These are phyloP conservation scores for Olyra latifolia DNA, from an alignment of 176 grass and related monocot species.

Conservation along the genomic window DNA sequence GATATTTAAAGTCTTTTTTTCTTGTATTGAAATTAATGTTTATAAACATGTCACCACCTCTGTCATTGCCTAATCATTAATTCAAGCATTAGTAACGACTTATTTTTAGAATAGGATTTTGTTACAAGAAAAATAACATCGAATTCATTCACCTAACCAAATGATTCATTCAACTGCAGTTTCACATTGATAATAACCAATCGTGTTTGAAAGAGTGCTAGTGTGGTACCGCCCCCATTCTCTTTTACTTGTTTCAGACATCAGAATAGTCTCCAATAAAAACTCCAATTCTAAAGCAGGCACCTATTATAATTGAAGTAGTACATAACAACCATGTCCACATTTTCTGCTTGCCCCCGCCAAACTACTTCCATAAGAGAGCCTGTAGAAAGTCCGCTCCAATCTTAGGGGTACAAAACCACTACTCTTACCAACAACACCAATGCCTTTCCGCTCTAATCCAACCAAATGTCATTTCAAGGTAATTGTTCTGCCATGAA, in stretches of 20 bases:
- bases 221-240: background rate
- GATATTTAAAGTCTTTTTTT: background rate
- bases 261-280: background rate
- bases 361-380: background rate
- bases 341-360: background rate
- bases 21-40: background rate
- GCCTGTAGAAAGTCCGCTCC: background rate
- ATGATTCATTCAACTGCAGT: background rate
- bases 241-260: background rate
- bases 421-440: background rate
- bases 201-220: background rate
- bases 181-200: slow-evolving; percentile 1
- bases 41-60: background rate
- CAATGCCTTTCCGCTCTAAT: background rate
- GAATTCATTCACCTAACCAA: background rate
- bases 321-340: background rate
- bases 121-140: background rate
- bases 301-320: background rate
- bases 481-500: background rate
- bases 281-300: background rate
- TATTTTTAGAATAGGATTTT: slow-evolving; percentile 4
- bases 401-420: background rate
- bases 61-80: background rate
- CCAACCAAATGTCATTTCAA: background rate
- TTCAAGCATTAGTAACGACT: slow-evolving; percentile 3